A percentile compares a stretch with the other conserved stretches of the same genome.
phyloP scores from a whole-genome alignment of 352 stramenopile species.

The Thalassiosira ordinaria region DNA sequence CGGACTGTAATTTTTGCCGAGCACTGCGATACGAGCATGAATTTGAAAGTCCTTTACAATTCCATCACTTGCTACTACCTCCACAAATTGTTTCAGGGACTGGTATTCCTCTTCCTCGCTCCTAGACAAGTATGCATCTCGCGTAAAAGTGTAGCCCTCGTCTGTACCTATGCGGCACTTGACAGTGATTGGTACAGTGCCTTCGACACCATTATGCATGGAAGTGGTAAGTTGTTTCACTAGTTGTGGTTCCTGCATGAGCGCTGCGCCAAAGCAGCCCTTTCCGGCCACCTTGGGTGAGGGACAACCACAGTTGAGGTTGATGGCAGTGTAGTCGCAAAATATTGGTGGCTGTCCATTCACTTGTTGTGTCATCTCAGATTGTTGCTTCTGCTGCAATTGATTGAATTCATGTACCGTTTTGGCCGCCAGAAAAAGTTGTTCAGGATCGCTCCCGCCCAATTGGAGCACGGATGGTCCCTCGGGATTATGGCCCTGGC shows the following conservation, averaged over 20 bases:
- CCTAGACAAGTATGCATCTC: conserved; percentile 68
- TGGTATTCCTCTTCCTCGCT: conserved; percentile 95
- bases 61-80: conserved; percentile 87
- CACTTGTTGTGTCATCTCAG: conserved; percentile 67
- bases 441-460: conserved; percentile 73
- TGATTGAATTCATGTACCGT: conserved; percentile 85
- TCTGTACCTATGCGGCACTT: conserved; percentile 97
- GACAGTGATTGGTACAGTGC: conserved; percentile 90
- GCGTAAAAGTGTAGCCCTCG: conserved; percentile 55
- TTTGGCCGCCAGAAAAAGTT: conserved; percentile 66
- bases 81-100: conserved; percentile 92
- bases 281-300: conserved; percentile 85
- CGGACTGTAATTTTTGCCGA: conserved; percentile 93
- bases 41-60: conserved; percentile 96
- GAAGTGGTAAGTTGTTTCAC: conserved; percentile 92
- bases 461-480: conserved; percentile 81
- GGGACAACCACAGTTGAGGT: conserved; percentile 86
- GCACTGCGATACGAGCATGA: conserved; percentile 96
- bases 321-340: conserved; percentile 84
- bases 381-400: conserved; percentile 86
- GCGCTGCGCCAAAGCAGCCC: conserved; percentile 93
- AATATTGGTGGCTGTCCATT: conserved; percentile 63
- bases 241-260: conserved; percentile 96
- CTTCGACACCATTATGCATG: conserved; percentile 83
- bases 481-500: conserved; percentile 62